Evolutionary conservation across 2,329 filamentous ascomycete genomes (phyloP).

Genomic region (Decorospora gaudefroyi): DNA sequence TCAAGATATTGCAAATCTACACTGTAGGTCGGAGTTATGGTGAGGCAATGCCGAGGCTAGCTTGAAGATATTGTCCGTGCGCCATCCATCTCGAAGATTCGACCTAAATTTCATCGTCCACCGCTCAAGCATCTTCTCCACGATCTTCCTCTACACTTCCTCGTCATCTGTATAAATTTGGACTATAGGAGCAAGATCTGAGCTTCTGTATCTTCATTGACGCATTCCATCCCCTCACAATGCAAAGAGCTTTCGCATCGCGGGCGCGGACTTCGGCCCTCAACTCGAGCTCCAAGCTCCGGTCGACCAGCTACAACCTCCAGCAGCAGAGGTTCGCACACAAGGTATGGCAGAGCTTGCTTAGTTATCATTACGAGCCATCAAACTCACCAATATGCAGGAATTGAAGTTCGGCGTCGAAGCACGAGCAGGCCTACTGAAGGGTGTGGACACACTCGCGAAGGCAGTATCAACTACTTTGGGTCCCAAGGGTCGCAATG

Average conservation of each 20-base stretch:
- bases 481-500: slow-evolving; percentile 97
- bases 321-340: slow-evolving; percentile 96
- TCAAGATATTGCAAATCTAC: too few relatives aligned
- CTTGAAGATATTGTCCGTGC: slow-evolving; percentile 12
- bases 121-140: slow-evolving; percentile 22
- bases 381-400: slow-evolving; percentile 52
- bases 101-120: slow-evolving; percentile 16
- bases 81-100: slow-evolving; percentile 18
- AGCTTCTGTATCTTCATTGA: slow-evolving; percentile 27
- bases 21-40: slow-evolving; percentile 6
- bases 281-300: slow-evolving; percentile 61
- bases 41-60: slow-evolving; percentile 17
- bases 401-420: slow-evolving; percentile 99
- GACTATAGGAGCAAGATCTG: slow-evolving; percentile 45
- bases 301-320: slow-evolving; percentile 64
- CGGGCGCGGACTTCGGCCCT: slow-evolving; percentile 79
- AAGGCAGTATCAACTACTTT: slow-evolving; percentile 95
- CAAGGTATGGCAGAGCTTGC: slow-evolving; percentile 68
- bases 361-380: not conserved
- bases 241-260: slow-evolving; percentile 94
- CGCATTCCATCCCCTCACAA: slow-evolving; percentile 56
- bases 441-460: slow-evolving; percentile 94
- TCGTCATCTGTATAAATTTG: slow-evolving; percentile 42
- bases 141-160: slow-evolving; percentile 32
- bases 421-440: slow-evolving; percentile 82